Conservation (phyloP, 2,329 filamentous ascomycete genomes). For the Trichoderma citrinoviride region DNA sequence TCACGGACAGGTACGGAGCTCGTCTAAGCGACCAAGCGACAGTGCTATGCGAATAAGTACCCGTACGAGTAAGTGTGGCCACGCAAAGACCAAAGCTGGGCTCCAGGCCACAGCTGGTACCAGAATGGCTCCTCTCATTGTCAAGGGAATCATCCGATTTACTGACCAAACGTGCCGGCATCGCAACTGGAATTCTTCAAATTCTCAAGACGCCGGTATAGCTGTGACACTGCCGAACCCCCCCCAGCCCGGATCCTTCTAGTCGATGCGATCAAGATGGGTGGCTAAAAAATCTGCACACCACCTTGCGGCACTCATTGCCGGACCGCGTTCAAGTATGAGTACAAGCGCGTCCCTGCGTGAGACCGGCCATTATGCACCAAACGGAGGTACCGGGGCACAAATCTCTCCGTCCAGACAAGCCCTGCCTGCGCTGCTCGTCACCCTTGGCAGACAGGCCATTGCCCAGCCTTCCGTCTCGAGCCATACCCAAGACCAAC, state of each 20-base stretch:
- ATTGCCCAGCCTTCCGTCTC: background rate
- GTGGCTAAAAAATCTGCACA: background rate
- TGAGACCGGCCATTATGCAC: background rate
- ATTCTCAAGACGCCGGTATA: background rate
- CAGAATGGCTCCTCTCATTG: background rate
- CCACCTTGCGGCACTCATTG: slow-evolving; percentile 15
- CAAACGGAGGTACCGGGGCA: background rate
- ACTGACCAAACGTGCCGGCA: too few species aligned
- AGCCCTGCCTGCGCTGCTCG: background rate
- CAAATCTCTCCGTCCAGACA: slow-evolving; percentile 5
- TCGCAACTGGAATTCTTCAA: too few species aligned
- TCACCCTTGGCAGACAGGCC: background rate
- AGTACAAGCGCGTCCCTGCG: slow-evolving; percentile 11
- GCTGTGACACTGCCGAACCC: slow-evolving; percentile 10
- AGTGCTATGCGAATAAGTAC: too few species aligned
- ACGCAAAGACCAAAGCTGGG: slow-evolving; percentile 3
- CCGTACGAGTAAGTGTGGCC: background rate
- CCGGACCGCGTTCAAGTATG: slow-evolving; percentile 1
- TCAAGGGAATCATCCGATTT: too few species aligned
- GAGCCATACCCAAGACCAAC: background rate
- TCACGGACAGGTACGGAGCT: background rate
- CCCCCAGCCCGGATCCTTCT: background rate
- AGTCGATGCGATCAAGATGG: background rate
- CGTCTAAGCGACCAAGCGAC: background rate
- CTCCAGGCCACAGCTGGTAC: background rate